phyloP scores from a whole-genome alignment of 2,329 filamentous ascomycete species.

The Beauveria sp. region DNA sequence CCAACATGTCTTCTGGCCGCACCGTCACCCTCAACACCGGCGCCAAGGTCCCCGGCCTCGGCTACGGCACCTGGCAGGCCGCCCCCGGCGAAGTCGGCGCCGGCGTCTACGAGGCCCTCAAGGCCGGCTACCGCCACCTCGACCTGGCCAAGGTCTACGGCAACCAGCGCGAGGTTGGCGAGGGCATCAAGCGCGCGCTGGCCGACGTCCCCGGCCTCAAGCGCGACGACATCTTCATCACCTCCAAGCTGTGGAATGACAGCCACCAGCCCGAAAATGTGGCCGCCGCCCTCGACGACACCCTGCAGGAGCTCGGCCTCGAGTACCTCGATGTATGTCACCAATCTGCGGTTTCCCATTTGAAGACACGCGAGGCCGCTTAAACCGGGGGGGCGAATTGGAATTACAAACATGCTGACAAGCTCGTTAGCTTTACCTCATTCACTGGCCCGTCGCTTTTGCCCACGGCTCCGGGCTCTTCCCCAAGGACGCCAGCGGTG shows the following conservation, averaged over 20 bases:
- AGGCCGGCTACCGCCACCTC: conserved; percentile 57
- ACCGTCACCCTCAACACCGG: conserved; percentile 51
- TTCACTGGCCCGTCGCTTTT: conserved; percentile 54
- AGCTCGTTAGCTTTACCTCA: conserved; percentile 43
- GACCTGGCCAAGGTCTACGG: conserved; percentile 48
- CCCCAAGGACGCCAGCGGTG: conserved; percentile 32
- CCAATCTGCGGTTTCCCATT: neutral
- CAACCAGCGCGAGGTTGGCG: conserved; percentile 55
- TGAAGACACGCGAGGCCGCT: neutral
- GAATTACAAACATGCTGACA: neutral
- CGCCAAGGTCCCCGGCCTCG: conserved; percentile 50
- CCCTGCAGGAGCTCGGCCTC: conserved; percentile 45
- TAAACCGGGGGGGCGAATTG: neutral
- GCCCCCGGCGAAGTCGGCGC: conserved; percentile 55
- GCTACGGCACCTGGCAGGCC: conserved; percentile 59
- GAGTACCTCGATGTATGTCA: conserved; percentile 47
- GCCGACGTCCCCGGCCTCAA: conserved; percentile 42
- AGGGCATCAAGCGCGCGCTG: conserved; percentile 43
- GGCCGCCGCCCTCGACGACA: conserved; percentile 46
- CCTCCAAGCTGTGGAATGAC: conserved; percentile 60
- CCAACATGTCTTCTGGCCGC: conserved; percentile 45
- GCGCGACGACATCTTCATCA: conserved; percentile 52
- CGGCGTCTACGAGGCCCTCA: conserved; percentile 57
- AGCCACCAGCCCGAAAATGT: conserved; percentile 53
- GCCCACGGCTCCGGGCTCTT: conserved; percentile 33